These are phyloP conservation scores for Wickerhamomyces ciferrii DNA, from an alignment of 805 yeast species.

Conservation along the genomic window DNA sequence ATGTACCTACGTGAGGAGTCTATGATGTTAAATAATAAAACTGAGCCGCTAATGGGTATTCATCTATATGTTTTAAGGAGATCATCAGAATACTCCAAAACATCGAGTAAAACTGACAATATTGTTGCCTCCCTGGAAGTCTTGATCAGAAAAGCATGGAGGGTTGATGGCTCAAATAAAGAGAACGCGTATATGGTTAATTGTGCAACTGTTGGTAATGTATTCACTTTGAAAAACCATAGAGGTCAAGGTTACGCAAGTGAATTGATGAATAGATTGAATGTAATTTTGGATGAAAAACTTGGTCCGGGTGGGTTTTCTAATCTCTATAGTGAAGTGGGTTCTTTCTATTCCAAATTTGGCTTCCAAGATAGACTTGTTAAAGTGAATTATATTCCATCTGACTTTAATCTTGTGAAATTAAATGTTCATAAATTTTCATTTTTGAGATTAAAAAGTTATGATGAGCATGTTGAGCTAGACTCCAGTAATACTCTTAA, in stretches of 20 bases:
- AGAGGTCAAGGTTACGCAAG: conserved; percentile 55
- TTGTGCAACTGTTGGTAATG: conserved; percentile 50
- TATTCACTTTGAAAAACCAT: conserved; percentile 42
- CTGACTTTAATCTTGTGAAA: background rate
- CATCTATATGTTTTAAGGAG: conserved; percentile 30
- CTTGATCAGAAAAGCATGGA: conserved; percentile 30
- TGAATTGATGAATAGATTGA: conserved; percentile 35
- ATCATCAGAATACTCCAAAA: conserved; percentile 15
- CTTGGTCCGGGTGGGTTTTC: conserved; percentile 28
- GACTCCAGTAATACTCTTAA: no score
- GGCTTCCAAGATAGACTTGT: conserved; percentile 48
- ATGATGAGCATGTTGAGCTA: no score
- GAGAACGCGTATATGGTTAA: conserved; percentile 24
- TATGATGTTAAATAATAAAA: background rate
- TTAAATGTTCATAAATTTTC: conserved; percentile 19
- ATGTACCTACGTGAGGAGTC: background rate
- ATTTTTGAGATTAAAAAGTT: conserved; percentile 25
- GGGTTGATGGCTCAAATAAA: conserved; percentile 14
- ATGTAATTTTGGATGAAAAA: conserved; percentile 27
- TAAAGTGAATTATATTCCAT: conserved; percentile 25
- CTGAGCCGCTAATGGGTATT: conserved; percentile 20
- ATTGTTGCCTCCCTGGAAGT: conserved; percentile 38
- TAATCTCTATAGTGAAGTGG: conserved; percentile 69
- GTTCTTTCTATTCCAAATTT: conserved; percentile 55
- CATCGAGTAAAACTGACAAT: conserved; percentile 18